Percentiles rank a stretch among this genome's conserved stretches.
phyloP scores from a whole-genome alignment of 2,329 filamentous ascomycete species.

The Pseudogymnoascus pannorum region DNA sequence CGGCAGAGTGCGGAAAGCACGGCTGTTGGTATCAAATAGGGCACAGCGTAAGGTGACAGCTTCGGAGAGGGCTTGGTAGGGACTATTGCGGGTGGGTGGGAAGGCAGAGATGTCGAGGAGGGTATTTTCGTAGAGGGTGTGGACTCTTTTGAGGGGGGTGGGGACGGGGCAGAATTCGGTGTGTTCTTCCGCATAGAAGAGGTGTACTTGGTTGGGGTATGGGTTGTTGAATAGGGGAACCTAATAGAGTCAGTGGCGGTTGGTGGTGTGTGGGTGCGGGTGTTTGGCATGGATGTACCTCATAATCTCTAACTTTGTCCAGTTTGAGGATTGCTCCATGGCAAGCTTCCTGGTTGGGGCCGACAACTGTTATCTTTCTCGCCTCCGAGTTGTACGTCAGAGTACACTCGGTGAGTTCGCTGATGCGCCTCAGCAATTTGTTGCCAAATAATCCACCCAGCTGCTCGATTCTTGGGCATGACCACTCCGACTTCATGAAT shows the following conservation, averaged over 20 bases:
- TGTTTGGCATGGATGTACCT: slow-evolving; percentile 14
- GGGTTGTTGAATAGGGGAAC: background rate
- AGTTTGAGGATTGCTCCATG: slow-evolving; percentile 20
- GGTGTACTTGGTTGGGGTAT: slow-evolving; percentile 13
- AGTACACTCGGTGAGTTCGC: slow-evolving; percentile 18
- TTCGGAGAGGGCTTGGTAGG: slow-evolving; percentile 14
- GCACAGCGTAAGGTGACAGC: slow-evolving; percentile 19
- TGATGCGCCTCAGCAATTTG: slow-evolving; percentile 12
- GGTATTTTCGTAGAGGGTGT: slow-evolving; percentile 22
- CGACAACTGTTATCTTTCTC: slow-evolving; percentile 18
- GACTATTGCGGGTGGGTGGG: background rate
- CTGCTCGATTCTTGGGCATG: slow-evolving; percentile 9
- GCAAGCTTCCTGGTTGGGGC: slow-evolving; percentile 11
- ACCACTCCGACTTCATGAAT: slow-evolving; percentile 14
- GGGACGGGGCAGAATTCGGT: slow-evolving; percentile 18
- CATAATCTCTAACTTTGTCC: slow-evolving; percentile 21
- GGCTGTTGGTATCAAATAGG: slow-evolving; percentile 8
- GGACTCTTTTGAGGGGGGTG: slow-evolving; percentile 17
- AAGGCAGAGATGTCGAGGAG: slow-evolving; percentile 18
- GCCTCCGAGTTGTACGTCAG: slow-evolving; percentile 17
- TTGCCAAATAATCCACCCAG: slow-evolving; percentile 16
- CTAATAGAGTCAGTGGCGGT: background rate
- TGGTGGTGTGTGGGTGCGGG: background rate
- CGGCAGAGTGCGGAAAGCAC: slow-evolving; percentile 8
- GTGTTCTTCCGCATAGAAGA: slow-evolving; percentile 22